These are phyloP conservation scores for Capsicum baccatum DNA, from an alignment of 257 asterid species.

Conservation along the genomic window DNA sequence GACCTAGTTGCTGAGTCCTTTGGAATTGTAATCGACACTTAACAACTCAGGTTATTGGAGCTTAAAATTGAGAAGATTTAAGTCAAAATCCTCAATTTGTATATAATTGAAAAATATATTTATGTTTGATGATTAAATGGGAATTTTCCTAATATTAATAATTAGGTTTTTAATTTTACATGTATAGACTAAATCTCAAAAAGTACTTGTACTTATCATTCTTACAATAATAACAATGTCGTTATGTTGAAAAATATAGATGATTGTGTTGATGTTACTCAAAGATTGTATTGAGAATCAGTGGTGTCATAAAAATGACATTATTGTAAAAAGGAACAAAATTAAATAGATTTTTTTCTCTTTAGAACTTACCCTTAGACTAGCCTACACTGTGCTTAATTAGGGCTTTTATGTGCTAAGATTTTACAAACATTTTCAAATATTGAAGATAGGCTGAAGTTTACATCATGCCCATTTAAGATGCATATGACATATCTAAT, in stretches of 20 bases:
- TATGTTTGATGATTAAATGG: not conserved
- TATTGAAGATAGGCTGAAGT: too few species aligned
- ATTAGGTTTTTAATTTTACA: not conserved
- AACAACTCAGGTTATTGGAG: not conserved
- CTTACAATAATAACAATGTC: not conserved
- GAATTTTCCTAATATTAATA: not conserved
- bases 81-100: not conserved
- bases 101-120: not conserved
- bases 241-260: not conserved
- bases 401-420: too few species aligned
- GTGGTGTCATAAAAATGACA: not conserved
- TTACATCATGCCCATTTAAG: too few species aligned
- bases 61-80: not conserved
- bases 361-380: not conserved
- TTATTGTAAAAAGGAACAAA: not conserved
- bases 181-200: not conserved
- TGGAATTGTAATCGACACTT: not conserved
- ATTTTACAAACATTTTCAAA: too few species aligned
- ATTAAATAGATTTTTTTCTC: not conserved
- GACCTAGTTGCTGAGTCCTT: not conserved
- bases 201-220: not conserved
- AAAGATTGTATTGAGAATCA: not conserved
- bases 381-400: not conserved
- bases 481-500: too few species aligned
- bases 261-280: not conserved